A percentile compares a stretch with the other conserved stretches of the same genome.
Evolutionary conservation across 2,329 filamentous ascomycete species (phyloP).

Genomic region (Fusarium chuoi): DNA sequence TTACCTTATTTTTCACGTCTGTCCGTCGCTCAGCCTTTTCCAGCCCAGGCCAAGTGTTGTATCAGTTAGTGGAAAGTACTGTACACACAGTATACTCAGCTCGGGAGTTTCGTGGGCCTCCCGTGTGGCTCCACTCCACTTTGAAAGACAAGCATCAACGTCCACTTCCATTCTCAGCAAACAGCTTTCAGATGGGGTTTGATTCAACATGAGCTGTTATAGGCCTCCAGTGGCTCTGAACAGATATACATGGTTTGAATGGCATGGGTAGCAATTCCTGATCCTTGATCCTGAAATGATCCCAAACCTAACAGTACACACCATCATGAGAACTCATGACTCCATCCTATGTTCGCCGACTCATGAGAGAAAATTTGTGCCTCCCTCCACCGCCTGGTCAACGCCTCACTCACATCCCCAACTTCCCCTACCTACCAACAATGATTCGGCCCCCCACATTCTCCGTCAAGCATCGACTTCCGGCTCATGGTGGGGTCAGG

Average conservation of each 20-base stretch:
- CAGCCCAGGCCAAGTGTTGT: not conserved
- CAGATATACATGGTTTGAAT: not conserved
- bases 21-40: not conserved
- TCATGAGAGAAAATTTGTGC: slow-evolving; percentile 35
- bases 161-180: slow-evolving; percentile 34
- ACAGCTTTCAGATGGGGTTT: slow-evolving; percentile 7
- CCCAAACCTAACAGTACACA: not conserved
- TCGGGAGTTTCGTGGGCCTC: slow-evolving; percentile 29
- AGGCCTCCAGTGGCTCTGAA: not conserved
- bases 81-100: slow-evolving; percentile 23
- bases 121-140: slow-evolving; percentile 16
- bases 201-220: slow-evolving; percentile 1
- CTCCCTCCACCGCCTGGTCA: slow-evolving; percentile 38
- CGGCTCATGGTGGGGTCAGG: slow-evolving; percentile 33
- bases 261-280: not conserved
- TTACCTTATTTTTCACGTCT: slow-evolving; percentile 1
- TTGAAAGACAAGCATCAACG: slow-evolving; percentile 28
- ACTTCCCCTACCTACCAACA: slow-evolving; percentile 39
- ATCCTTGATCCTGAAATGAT: not conserved
- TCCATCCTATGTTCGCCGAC: not conserved
- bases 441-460: slow-evolving; percentile 40
- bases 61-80: slow-evolving; percentile 5
- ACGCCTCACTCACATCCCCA: slow-evolving; percentile 31
- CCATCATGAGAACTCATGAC: slow-evolving; percentile 21
- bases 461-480: slow-evolving; percentile 40